Evolutionary conservation across 257 asterid genomes (phyloP), one percentile per base, ranked within the genome.

Genomic region (Solanum pinnatisectum): DNA sequence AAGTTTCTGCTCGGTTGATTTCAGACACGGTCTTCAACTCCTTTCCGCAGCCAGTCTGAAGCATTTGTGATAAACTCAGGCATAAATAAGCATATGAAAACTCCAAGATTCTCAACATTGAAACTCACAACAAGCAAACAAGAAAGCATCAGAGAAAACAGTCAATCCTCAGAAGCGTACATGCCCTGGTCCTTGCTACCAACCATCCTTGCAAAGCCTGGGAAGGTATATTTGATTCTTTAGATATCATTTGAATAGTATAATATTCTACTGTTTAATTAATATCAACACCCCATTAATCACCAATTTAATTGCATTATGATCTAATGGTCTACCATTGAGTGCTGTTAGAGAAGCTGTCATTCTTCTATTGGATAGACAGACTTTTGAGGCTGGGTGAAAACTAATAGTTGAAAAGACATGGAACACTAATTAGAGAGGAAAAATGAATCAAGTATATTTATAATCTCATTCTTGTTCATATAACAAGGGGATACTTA

Each of bases 141-240:
- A 93, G 96, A 90, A 86, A 89, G 83, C 83, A 16, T 81, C 85
- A 86, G 25, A 9, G 88, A 74, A 84, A 93, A 92, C 86, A 90
- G 89, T 89, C 94, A 89, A 77, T 87, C 93, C 89, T 85, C 90
- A 30, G 94, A 92, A 89, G 88, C 91, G 39, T 27, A 27, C 67
- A 86, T 92, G 89, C 89, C 94, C 49, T 96, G 98, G 99, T 91
- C 98, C 85, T 90, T 85, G 90, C 90, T 95, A 76, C 98, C 99
- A 68, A 30, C 94, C 84, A 86, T 90, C 49, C 97, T 96, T 87
- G 88, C 93, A 37, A 96, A 92, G 89, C 93, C 96, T 32, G 96
- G 93, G 82, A 95, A 95, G 98, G 99, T 96, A 91, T 39, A 9
- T 78, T 25, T 42, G 25, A 40, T 78, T 78, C 65, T 25, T 25